Evolutionary conservation across 176 grass and related monocot species (phyloP), one percentile per base, ranked within the genome.

Genomic region (Pontederia paniculata): DNA sequence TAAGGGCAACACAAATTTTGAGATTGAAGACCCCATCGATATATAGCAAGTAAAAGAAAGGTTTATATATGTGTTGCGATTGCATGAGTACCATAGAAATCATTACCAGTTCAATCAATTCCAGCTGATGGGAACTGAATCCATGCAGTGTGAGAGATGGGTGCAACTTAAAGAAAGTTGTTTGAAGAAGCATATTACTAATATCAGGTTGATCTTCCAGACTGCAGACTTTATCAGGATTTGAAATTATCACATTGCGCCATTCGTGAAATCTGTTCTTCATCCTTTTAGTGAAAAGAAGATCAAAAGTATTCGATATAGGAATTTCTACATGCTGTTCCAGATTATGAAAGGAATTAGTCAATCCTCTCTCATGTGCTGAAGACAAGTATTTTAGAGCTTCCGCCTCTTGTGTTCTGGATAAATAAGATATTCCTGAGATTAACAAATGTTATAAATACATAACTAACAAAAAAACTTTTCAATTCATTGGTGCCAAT

Each of bases 391-490:
- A 76, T 52, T 81, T 46, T 49, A 82, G 44, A 21, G 57, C 81
- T 46, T 72, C 76, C 80, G 68, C 68, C 72, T 89, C 85, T 89
- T 86, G 85, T 78, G 82, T 79, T 89, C 85, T 96, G 82, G 90
- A 96, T 83, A 96, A 80, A 96, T 96, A 96, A 86, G 85, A 81
- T 83, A 96, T 76, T 96, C 90, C 90, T 89, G 81, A 71, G 84
- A 89, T 88, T 89, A 89, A 68, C 72, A 70, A 84, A 81, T 80
- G 74, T 65, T 67, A 57, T 94, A 94, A 80, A 80, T 86, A 80
- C 55, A 82, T 69, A 74, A 69, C 76, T 52, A 74, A 22, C 60
- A 63, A 23, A 44, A 21, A 23, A 57, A n/a, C n/a, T n/a, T 77
- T 62, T 9, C 56, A 68, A 54, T 71, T 43, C 43, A 12, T 67